Evolutionary conservation across 2,329 filamentous ascomycete genomes (phyloP).

Genomic region (Cyphellophora europaea): DNA sequence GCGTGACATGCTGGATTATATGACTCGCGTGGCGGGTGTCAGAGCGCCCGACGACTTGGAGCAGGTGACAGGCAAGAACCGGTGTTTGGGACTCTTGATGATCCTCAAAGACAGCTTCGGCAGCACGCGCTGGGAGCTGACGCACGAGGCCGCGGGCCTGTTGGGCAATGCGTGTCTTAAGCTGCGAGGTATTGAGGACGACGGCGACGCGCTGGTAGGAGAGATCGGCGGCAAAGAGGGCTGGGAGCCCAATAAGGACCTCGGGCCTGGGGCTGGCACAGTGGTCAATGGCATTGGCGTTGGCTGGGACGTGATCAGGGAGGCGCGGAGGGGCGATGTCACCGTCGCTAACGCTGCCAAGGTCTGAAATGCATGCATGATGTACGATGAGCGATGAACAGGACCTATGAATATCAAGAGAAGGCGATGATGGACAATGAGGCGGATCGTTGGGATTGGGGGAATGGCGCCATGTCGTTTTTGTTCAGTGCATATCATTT

Average conservation of each 20-base stretch:
- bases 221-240: conserved; percentile 2
- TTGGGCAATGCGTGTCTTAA: conserved; percentile 71
- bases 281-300: background rate
- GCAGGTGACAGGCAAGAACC: conserved; percentile 65
- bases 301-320: background rate
- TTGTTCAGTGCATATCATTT: too few relatives aligned
- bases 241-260: conserved; percentile 1
- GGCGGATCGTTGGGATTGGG: too few relatives aligned
- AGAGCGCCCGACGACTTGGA: conserved; percentile 69
- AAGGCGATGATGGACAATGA: too few relatives aligned
- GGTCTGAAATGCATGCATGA: conserved; percentile 6
- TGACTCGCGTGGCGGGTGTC: conserved; percentile 63
- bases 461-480: too few relatives aligned
- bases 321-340: conserved; percentile 7
- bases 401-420: too few relatives aligned
- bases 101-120: conserved; percentile 73
- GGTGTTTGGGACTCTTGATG: conserved; percentile 70
- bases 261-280: background rate
- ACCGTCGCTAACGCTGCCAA: conserved; percentile 9
- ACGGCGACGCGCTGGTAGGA: background rate
- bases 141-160: conserved; percentile 76
- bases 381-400: too few relatives aligned
- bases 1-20: conserved; percentile 69
- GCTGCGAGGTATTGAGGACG: conserved; percentile 25
- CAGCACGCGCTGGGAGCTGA: conserved; percentile 79